Base-by-base conservation (phyloP, 2,329 filamentous ascomycete genomes). In the Claviceps arundinis region DNA sequence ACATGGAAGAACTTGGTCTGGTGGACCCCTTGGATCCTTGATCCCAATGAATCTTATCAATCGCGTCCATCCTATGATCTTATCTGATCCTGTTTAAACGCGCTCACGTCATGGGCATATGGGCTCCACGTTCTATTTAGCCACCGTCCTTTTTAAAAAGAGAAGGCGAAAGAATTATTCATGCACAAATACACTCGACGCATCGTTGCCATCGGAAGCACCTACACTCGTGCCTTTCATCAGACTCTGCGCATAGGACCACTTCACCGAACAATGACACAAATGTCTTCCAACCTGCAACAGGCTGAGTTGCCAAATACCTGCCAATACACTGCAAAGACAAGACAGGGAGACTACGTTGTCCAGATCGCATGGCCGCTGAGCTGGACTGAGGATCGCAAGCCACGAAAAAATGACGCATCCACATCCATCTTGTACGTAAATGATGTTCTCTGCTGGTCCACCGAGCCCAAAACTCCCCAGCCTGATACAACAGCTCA, bases 301-400 rank as follows among this genome's bases (percentile, higher is more conserved):
- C 52, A 50, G 19, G 61, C 58, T 3, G 56, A 58, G 38, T 52
- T 61, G 14, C 62, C 59, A 3, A 64, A 64, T 38, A 61, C 62
- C 0, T 57, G 57, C 11, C 61, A 64, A 44, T 64, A 58, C 53
- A 54, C 54, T 30, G 57, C 59, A 6, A 53, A 58, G 45, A 60
- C 62, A 0, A 54, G 53, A 26, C 58, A 62, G 43, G 62, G 62
- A 13, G 61, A 63, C 16, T 66, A 65, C 34, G 54, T 64, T 3
- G 53, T 66, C 4, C 63, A 66, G 51, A 55, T 65, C 7, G 58
- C 62, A 8, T 66, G 60, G 60, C 64, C 62, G 8, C 34, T 64
- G n/a, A 55, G 54, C 38, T 65, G 61, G 64, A 55, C 54, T 2
- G 56, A 57, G 37, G 59, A 64, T 48, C 58, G 61, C 1, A 55